Conservation (phyloP, 495 filamentous ascomycete genomes). For the Saxophila tyrrhenica region DNA sequence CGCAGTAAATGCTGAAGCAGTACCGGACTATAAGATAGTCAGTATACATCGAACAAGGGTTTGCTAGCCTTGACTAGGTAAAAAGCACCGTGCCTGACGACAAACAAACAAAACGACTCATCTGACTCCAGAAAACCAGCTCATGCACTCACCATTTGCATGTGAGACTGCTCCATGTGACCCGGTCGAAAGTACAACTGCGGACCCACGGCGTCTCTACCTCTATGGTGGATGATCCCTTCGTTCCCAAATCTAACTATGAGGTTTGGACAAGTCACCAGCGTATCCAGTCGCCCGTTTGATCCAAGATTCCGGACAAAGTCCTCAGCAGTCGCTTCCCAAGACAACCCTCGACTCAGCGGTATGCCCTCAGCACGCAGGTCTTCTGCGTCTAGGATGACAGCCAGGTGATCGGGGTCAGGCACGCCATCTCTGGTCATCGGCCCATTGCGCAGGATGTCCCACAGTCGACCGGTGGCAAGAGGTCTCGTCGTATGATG, state of each 20-base stretch:
- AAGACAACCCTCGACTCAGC: slow-evolving; percentile 16
- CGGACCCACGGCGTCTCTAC: slow-evolving; percentile 16
- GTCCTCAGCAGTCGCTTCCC: slow-evolving; percentile 21
- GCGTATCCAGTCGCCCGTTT: slow-evolving; percentile 19
- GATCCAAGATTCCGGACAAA: slow-evolving; percentile 20
- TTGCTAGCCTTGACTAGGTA: background rate
- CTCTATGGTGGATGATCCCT: slow-evolving; percentile 21
- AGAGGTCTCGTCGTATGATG: slow-evolving; percentile 20
- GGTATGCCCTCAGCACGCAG: slow-evolving; percentile 19
- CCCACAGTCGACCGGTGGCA: slow-evolving; percentile 17
- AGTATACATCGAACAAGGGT: background rate
- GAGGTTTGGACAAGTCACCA: slow-evolving; percentile 20
- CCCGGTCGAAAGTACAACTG: slow-evolving; percentile 18
- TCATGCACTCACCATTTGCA: slow-evolving; percentile 12
- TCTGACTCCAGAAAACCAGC: background rate
- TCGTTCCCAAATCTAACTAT: slow-evolving; percentile 19
- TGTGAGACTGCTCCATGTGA: slow-evolving; percentile 3
- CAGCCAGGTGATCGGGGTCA: slow-evolving; percentile 13
- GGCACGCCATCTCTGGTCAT: slow-evolving; percentile 14
- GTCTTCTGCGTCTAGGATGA: slow-evolving; percentile 20
- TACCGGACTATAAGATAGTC: slow-evolving; percentile 5
- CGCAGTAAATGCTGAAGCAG: slow-evolving; percentile 16
- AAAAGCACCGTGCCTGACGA: background rate
- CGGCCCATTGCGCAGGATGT: slow-evolving; percentile 18
- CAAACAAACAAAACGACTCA: background rate